Evolutionary conservation across 768 basidiomycete genomes (phyloP).

Genomic region (Suillus clintonianus): DNA sequence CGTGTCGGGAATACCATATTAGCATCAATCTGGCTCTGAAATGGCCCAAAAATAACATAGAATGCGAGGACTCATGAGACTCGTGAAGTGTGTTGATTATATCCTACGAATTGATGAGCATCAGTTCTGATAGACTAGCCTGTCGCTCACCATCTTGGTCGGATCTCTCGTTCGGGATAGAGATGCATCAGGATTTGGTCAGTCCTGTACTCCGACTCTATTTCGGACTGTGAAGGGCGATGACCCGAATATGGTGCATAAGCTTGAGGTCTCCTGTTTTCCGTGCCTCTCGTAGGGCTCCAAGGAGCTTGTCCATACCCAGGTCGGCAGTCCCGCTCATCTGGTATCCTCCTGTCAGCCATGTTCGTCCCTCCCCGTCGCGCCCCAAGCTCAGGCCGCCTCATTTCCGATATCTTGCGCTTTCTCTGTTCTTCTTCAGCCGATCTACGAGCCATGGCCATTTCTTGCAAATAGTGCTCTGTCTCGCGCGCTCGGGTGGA

Average conservation of each 20-base stretch:
- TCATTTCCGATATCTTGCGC: constrained; percentile 28
- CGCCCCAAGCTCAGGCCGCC: constrained; percentile 19
- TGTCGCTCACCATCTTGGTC: constrained; percentile 30
- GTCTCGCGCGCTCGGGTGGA: constrained; percentile 36
- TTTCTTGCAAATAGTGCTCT: constrained; percentile 31
- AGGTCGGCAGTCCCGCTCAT: constrained; percentile 5
- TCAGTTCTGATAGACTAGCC: background rate
- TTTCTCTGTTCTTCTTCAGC: constrained; percentile 33
- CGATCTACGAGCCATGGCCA: constrained; percentile 19
- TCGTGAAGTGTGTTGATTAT: constrained; percentile 4
- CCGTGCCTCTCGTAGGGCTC: constrained; percentile 16
- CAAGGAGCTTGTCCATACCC: constrained; percentile 9
- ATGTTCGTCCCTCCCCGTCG: constrained; percentile 13
- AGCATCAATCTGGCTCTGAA: background rate
- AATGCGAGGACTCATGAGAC: background rate
- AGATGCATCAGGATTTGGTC: constrained; percentile 38
- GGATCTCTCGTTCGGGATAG: constrained; percentile 33
- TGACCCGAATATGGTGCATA: constrained; percentile 10
- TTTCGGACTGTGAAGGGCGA: constrained; percentile 27
- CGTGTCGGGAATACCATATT: background rate
- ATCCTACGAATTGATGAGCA: constrained; percentile 2
- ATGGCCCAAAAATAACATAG: background rate
- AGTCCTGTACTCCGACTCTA: constrained; percentile 31
- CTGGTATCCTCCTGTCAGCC: constrained; percentile 13
- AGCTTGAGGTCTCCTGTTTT: constrained; percentile 18